Evolutionary conservation across 2,329 filamentous ascomycete species (phyloP).

Genomic region (Coniochaeta prunicola): DNA sequence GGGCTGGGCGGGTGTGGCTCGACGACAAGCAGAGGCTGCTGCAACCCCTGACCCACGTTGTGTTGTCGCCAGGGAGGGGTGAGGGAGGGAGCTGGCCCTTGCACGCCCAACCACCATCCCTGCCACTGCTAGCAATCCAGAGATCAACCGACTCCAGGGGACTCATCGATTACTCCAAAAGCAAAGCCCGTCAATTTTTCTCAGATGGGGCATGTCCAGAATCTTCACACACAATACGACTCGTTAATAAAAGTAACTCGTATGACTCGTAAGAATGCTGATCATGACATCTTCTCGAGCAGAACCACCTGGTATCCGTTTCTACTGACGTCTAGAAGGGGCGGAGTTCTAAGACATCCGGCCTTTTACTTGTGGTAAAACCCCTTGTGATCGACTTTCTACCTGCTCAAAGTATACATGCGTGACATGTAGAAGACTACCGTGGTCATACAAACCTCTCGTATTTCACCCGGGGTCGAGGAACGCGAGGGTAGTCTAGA

Average conservation of each 20-base stretch:
- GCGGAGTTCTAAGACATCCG: background rate
- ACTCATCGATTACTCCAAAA: background rate
- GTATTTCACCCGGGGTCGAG: background rate
- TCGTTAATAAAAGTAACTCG: too few species aligned
- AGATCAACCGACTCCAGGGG: background rate
- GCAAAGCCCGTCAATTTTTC: background rate
- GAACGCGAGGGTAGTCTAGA: background rate
- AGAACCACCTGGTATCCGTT: too few species aligned
- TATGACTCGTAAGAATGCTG: too few species aligned
- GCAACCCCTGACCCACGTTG: background rate
- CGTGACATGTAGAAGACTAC: background rate
- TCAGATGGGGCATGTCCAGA: too few species aligned
- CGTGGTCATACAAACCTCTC: background rate
- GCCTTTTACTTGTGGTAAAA: too few species aligned
- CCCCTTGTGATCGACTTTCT: background rate
- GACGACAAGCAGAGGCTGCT: background rate
- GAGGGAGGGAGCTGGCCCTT: background rate
- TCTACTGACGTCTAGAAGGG: background rate
- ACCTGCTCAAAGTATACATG: background rate
- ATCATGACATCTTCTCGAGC: too few species aligned
- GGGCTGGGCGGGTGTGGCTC: background rate
- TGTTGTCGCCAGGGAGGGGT: background rate
- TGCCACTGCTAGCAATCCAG: background rate
- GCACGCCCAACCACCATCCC: background rate
- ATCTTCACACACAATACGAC: background rate